Base-by-base conservation (phyloP, 257 asterid genomes). In the Nicotiana noctiflora region DNA sequence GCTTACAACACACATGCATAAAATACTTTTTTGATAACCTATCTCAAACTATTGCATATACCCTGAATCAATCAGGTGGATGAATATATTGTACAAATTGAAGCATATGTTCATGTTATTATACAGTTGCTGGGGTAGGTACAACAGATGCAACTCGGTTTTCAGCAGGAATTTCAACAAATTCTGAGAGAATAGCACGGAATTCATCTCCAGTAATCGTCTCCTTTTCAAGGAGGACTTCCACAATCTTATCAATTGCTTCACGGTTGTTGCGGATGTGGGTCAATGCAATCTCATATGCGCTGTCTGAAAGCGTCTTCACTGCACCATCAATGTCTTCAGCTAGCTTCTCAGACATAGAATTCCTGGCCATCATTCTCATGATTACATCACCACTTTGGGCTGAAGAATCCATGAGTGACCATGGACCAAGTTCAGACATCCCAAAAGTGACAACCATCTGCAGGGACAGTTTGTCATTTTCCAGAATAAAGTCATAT, bases 291-390 rank as follows among this genome's bases (percentile, higher is more conserved):
- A 94, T 90, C 89, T 89, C 91, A 75, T 96, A 96, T 6, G 98
- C 98, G 34, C 84, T 86, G 11, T 94, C 97, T 4, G 98, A 89
- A 49, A 93, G 80, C 88, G 79, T 89, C 94, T 95, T 95, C 23
- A 95, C 89, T 9, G 99, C 98, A 21, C 85, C 76, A 82, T 95
- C 99, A 49, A 95, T 95, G 83, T 93, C 99, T 94, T 93, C 96
- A 1, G 99, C 98, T 17, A 95, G 99, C 90, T 62, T 95, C 82
- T 95, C 99, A 0, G 99, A 95, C 98, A 95, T 95, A 1, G 98
- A 95, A 75, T 95, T 95, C 83, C 98, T 86, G 4, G 98, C 98
- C 98, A 93, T 95, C 98, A 95, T 95, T 87, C 98, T 89, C 98
- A 93, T 93, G 76, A 95, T 91, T 75, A 95, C 92, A 80, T 95